A percentile compares a stretch with the other conserved stretches of the same genome.
phyloP scores from a whole-genome alignment of 2,329 filamentous ascomycete genomes.

The Alternaria conjuncta region DNA sequence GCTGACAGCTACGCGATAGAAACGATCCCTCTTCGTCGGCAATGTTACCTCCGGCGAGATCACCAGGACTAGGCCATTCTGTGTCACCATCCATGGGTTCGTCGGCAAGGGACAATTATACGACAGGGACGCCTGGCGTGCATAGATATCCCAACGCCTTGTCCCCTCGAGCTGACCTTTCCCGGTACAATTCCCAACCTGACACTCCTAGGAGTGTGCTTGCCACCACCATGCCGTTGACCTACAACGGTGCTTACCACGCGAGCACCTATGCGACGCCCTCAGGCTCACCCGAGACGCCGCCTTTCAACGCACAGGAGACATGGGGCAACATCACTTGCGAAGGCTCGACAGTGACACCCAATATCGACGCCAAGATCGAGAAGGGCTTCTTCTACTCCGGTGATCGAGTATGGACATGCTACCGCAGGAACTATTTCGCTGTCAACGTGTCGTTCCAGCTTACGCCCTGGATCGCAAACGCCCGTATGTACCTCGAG shows the following conservation, averaged over 20 bases:
- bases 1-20: conserved; percentile 49
- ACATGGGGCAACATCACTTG: conserved; percentile 68
- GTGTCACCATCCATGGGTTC: conserved; percentile 51
- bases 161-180: conserved; percentile 46
- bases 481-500: conserved; percentile 65
- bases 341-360: conserved; percentile 65
- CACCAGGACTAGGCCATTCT: conserved; percentile 50
- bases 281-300: conserved; percentile 38
- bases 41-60: conserved; percentile 55
- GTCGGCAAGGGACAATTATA: conserved; percentile 54
- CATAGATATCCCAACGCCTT: conserved; percentile 42
- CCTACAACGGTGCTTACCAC: conserved; percentile 28
- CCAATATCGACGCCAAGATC: conserved; percentile 79
- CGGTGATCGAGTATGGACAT: conserved; percentile 84
- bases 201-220: conserved; percentile 48
- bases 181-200: conserved; percentile 43
- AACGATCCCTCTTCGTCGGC: conserved; percentile 55
- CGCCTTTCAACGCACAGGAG: conserved; percentile 55
- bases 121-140: conserved; percentile 49
- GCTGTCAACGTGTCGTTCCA: conserved; percentile 81
- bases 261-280: conserved; percentile 27
- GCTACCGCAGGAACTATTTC: conserved; percentile 91
- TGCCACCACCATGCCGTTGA: conserved; percentile 39
- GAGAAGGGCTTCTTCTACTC: conserved; percentile 86
- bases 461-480: conserved; percentile 67